phyloP scores from a whole-genome alignment of 2,329 filamentous ascomycete genomes.

The Clarireedia homoeocarpa region DNA sequence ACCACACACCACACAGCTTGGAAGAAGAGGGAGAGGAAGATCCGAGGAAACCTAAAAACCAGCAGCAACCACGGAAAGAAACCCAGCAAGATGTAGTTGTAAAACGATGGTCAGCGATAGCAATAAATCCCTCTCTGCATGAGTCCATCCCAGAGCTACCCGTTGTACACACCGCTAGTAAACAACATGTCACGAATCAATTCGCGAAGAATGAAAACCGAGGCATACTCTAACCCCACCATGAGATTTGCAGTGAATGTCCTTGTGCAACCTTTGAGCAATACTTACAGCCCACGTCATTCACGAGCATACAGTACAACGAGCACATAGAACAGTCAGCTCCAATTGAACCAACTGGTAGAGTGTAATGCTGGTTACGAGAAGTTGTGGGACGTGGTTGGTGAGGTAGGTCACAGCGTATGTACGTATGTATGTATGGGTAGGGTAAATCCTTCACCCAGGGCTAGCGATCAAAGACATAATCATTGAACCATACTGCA shows the following conservation, averaged over 20 bases:
- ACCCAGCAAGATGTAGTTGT: no score
- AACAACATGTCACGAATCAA: background rate
- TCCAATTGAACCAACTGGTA: background rate
- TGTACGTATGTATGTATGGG: no score
- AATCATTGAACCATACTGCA: no score
- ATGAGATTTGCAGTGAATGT: background rate
- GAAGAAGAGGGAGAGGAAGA: no score
- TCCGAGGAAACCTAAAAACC: no score
- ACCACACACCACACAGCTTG: no score
- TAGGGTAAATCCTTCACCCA: no score
- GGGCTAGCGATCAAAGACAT: no score
- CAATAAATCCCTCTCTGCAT: background rate
- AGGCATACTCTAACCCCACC: background rate
- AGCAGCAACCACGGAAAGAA: no score
- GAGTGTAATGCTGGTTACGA: background rate
- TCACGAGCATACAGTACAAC: background rate
- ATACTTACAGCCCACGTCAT: background rate
- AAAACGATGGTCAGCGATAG: background rate
- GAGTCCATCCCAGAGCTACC: background rate
- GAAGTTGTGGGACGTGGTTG: no score
- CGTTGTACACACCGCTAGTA: background rate
- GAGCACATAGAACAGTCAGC: background rate
- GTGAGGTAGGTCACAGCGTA: no score
- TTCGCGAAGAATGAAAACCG: background rate
- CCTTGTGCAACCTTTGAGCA: background rate